Evolutionary conservation across 2,329 filamentous ascomycete species (phyloP), one percentile per base, ranked within the genome.

Genomic region (Alternaria brassicicola): DNA sequence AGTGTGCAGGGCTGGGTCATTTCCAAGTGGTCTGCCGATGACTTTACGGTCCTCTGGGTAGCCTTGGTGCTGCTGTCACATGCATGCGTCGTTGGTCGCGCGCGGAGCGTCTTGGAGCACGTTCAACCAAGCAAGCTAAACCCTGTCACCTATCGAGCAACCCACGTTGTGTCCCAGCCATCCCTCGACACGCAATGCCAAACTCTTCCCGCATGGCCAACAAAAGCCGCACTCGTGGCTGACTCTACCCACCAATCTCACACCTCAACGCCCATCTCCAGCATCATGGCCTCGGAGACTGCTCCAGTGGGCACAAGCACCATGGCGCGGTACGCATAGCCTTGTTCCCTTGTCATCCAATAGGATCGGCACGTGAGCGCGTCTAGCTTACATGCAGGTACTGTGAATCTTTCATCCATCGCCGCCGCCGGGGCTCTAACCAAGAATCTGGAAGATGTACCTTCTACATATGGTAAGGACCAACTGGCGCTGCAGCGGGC

Each of bases 401-500:
- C 73, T 59, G 42, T 46, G 23, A 31, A 26, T 38, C 47, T 42
- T 53, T 67, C 66, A 65, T 64, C 50, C 55, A 61, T 68, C 62
- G 67, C 67, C 65, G 59, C 60, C 42, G 36, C 55, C 43, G 49
- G 45, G 28, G 39, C 52, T 59, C 56, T 25, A 56, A 55, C 55
- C 55, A 51, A 51, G 43, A 31, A 49, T 49, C 51, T 35, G 54
- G 25, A 36, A 39, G 9, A 38, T 35, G 55, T 56, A 76, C 74
- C 74, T 77, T 67, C 74, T 72, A 31, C 15, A 70, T 67, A 12
- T 10, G 71, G 74, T 50, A 74, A 72, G 60, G 71, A 73, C 65
- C 66, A 51, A 42, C 48, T 43, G 38, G 38, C 26, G 30, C 30
- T n/a, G 39, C 41, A 42, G 25, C 26, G 39, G 42, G 12, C 31